A percentile compares a stretch with the other conserved stretches of the same genome.
These are phyloP conservation scores for Raffaelea albimanens DNA, from an alignment of 2,329 filamentous ascomycete species.

Conservation along the genomic window DNA sequence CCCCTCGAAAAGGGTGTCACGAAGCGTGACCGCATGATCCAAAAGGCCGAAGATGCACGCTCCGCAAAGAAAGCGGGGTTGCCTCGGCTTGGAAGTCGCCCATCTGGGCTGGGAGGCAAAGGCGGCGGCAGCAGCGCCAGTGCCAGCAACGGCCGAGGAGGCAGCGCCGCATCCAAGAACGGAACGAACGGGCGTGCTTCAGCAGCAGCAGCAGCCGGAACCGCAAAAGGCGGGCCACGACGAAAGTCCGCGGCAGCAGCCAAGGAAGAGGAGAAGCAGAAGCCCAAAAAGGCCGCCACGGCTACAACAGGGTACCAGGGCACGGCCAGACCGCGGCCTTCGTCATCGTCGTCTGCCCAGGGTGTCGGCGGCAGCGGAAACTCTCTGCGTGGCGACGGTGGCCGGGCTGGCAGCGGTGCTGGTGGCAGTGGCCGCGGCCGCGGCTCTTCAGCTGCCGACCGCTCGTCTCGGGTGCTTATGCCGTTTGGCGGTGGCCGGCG, in stretches of 20 bases:
- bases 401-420: not conserved
- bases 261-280: conserved; percentile 39
- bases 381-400: not conserved
- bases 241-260: conserved; percentile 19
- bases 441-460: not conserved
- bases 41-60: conserved; percentile 31
- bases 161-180: not conserved
- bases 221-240: too few relatives aligned
- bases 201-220: not conserved
- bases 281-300: conserved; percentile 49
- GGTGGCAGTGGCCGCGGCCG: not conserved
- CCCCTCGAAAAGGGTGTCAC: conserved; percentile 53
- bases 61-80: conserved; percentile 10
- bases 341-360: conserved; percentile 25
- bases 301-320: conserved; percentile 59
- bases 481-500: conserved; percentile 13
- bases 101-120: not conserved
- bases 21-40: conserved; percentile 42
- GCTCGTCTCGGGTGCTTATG: conserved; percentile 1
- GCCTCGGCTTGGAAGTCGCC: not conserved
- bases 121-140: not conserved
- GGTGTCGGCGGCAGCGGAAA: not conserved
- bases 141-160: not conserved
- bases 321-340: conserved; percentile 49
- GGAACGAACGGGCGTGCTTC: not conserved